Evolutionary conservation across 148 eudicot genomes (phyloP).

Genomic region (Rhododendron kiyosumense): DNA sequence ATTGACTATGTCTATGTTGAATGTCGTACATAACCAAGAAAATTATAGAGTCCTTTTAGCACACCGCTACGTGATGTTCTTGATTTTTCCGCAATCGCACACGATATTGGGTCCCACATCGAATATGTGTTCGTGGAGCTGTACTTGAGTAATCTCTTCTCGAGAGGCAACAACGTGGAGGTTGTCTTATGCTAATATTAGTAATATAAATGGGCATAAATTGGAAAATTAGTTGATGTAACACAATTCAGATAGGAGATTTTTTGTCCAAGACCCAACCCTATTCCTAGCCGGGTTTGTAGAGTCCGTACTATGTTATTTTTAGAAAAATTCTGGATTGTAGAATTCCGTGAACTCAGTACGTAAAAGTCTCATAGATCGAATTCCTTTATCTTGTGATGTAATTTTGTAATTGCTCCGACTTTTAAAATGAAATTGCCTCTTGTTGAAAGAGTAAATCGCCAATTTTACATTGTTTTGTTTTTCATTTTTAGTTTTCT

Average conservation of each 20-base stretch:
- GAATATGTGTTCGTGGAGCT: neutral
- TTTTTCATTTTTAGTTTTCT: neutral
- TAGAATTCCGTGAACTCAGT: neutral
- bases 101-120: neutral
- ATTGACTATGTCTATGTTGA: conserved; percentile 12
- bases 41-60: neutral
- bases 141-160: neutral
- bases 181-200: neutral
- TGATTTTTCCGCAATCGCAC: neutral
- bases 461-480: too few species aligned
- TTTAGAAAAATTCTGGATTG: neutral
- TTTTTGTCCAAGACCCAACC: neutral
- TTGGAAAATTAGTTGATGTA: neutral
- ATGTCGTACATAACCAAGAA: neutral
- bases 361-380: neutral
- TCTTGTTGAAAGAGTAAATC: neutral
- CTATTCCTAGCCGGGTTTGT: neutral
- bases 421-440: too few species aligned
- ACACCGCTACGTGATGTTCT: neutral
- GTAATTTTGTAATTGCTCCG: too few species aligned
- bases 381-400: too few species aligned
- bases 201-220: neutral
- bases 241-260: neutral
- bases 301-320: neutral
- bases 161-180: too few species aligned